Evolutionary conservation across 164 flowering plant genomes (phyloP), one percentile per base, ranked within the genome.

Genomic region (Chimonanthus salicifolius): DNA sequence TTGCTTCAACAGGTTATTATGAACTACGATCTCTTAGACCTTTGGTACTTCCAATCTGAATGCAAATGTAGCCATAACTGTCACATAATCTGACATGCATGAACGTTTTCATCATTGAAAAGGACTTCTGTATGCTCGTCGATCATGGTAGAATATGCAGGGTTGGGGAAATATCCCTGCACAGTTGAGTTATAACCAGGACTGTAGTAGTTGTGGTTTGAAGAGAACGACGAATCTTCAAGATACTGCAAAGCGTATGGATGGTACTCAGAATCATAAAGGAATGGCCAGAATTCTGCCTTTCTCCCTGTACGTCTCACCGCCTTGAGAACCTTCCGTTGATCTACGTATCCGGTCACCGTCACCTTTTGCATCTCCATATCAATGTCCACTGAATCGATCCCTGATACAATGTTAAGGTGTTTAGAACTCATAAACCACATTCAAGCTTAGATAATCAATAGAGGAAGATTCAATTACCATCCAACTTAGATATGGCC

Each of bases 271-370:
- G 77, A 75, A 70, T 89, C 89, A 20, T 90, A 92, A 1, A 93
- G 94, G 68, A 74, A 88, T 11, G 92, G 91, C 94, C 97, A 92
- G 60, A 87, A 87, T 84, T 92, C 97, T 0, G 97, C 94, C 43
- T 74, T 85, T 68, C 89, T 83, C 46, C 92, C 92, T 0, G 88
- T 87, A 64, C 91, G 83, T 74, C 97, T 86, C 78, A 85, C 94
- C 18, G 74, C 79, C 83, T 88, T 92, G 3, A 92, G 79, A 9
- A 92, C 93, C 77, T 80, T 77, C 65, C 85, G 79, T 65, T 83
- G 80, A 48, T 92, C 89, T 7, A 89, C 79, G 58, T 88, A 86
- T n/a, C 97, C 97, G 0, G 81, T 85, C 66, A 90, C 94, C 9
- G 92, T 89, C 21, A 92, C 97, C 82, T 92, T 92, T 49, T 92